Percentiles rank a stretch among this genome's conserved stretches.
These are phyloP conservation scores for Cytidiella melzeri DNA, from an alignment of 768 basidiomycete species.

Conservation along the genomic window DNA sequence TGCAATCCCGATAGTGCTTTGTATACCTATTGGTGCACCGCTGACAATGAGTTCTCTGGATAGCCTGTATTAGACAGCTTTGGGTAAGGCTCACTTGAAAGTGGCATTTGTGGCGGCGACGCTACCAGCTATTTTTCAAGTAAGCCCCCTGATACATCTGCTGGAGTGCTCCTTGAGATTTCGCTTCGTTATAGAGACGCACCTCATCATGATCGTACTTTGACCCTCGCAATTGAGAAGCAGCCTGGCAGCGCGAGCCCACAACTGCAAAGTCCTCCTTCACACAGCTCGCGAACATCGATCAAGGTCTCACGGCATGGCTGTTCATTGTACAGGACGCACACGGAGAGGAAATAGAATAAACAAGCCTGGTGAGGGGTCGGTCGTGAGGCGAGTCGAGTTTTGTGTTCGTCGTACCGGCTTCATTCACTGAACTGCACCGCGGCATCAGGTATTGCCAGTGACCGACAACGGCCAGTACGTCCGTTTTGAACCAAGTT, in stretches of 20 bases:
- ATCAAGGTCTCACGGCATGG: slow-evolving; percentile 75
- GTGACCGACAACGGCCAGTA: slow-evolving; percentile 84
- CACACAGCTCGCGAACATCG: slow-evolving; percentile 63
- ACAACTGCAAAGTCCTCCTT: slow-evolving; percentile 37
- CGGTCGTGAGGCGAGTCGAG: slow-evolving; percentile 59
- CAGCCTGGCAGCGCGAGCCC: slow-evolving; percentile 45
- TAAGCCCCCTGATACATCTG: slow-evolving; percentile 20
- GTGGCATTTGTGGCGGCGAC: slow-evolving; percentile 80
- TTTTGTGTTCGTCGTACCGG: too few relatives aligned
- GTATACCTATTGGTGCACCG: too few relatives aligned
- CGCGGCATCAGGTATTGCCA: slow-evolving; percentile 45
- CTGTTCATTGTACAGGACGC: slow-evolving; percentile 60
- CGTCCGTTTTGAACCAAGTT: slow-evolving; percentile 45
- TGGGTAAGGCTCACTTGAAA: slow-evolving; percentile 67
- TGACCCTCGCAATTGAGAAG: slow-evolving; percentile 39
- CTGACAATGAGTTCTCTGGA: too few relatives aligned
- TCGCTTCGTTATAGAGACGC: slow-evolving; percentile 30
- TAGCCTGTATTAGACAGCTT: slow-evolving; percentile 56
- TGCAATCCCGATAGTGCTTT: too few relatives aligned
- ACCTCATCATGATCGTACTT: slow-evolving; percentile 33
- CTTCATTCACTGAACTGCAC: too few relatives aligned
- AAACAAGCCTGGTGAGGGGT: slow-evolving; percentile 71
- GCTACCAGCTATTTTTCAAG: slow-evolving; percentile 74
- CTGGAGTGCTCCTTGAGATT: too few relatives aligned
- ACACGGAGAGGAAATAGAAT: slow-evolving; percentile 52